Conservation (phyloP, 768 basidiomycete species). For the Tubosaeta sp. region DNA sequence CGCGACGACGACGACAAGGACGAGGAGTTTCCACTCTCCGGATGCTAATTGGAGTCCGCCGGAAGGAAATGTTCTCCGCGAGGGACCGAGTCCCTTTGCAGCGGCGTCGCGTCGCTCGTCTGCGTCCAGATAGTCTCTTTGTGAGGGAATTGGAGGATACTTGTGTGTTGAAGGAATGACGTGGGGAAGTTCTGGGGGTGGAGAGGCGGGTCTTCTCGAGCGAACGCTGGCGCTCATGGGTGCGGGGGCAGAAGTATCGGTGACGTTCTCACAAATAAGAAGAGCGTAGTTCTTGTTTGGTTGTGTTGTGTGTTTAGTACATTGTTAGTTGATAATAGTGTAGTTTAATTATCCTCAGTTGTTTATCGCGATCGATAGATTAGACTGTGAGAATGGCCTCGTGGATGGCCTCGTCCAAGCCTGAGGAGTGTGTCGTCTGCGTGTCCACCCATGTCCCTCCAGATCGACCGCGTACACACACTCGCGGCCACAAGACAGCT, state of each 20-base stretch:
- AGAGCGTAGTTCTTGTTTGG: constrained; percentile 18
- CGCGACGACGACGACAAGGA: constrained; percentile 64
- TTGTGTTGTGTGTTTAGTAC: constrained; percentile 8
- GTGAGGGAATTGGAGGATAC: constrained; percentile 53
- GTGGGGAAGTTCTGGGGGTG: constrained; percentile 46
- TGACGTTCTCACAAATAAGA: too few species aligned
- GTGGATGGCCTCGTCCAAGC: background rate
- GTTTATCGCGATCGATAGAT: too few species aligned
- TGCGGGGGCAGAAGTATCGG: too few species aligned
- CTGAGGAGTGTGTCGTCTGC: background rate
- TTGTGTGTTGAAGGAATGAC: constrained; percentile 38
- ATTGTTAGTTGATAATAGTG: too few species aligned
- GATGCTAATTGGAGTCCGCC: constrained; percentile 63
- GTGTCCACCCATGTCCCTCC: constrained; percentile 19
- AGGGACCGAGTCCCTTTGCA: constrained; percentile 57
- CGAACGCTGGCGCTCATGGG: constrained; percentile 53
- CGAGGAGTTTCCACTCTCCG: constrained; percentile 76
- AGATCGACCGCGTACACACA: constrained; percentile 28
- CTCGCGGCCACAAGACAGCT: constrained; percentile 18
- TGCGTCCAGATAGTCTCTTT: constrained; percentile 67
- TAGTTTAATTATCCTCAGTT: too few species aligned
- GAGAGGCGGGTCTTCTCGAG: constrained; percentile 65
- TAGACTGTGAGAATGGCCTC: background rate
- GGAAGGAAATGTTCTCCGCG: constrained; percentile 41
- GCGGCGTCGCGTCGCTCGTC: constrained; percentile 68